These are phyloP conservation scores for Solanum lycopersicoides DNA, from an alignment of 257 asterid species.

Conservation along the genomic window DNA sequence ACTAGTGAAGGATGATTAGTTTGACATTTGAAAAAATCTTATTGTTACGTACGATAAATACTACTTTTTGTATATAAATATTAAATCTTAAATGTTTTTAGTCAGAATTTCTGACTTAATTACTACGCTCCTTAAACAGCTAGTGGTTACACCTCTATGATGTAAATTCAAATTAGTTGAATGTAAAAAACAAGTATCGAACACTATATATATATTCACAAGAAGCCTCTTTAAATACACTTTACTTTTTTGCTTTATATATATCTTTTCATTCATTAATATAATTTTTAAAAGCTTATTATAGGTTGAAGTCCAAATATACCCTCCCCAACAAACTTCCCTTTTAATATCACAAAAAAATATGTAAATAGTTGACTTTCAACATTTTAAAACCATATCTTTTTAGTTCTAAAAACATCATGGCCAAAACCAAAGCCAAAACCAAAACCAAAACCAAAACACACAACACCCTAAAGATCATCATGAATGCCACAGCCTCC, in stretches of 20 bases:
- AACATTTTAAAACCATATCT: background rate
- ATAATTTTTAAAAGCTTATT: background rate
- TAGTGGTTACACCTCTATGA: background rate
- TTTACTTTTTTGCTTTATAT: background rate
- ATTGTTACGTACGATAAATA: background rate
- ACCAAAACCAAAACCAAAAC: background rate
- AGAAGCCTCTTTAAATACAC: background rate
- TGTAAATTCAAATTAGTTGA: background rate
- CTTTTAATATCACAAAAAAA: background rate
- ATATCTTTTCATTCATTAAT: background rate
- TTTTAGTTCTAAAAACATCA: constrained; percentile 1
- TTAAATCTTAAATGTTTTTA: background rate
- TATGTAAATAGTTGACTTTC: constrained; percentile 18
- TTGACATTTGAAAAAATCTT: background rate
- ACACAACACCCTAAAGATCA: background rate
- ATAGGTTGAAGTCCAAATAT: constrained; percentile 6
- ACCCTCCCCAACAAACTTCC: constrained; percentile 14
- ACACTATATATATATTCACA: background rate
- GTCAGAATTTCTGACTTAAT: background rate
- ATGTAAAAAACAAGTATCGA: background rate
- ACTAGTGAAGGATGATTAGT: background rate
- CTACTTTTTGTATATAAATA: background rate
- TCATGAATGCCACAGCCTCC: constrained; percentile 33
- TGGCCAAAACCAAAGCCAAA: constrained; percentile 10
- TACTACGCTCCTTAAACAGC: background rate